Conservation (phyloP, 129 eudicot genomes). For the Smallanthus sonchifolius region DNA sequence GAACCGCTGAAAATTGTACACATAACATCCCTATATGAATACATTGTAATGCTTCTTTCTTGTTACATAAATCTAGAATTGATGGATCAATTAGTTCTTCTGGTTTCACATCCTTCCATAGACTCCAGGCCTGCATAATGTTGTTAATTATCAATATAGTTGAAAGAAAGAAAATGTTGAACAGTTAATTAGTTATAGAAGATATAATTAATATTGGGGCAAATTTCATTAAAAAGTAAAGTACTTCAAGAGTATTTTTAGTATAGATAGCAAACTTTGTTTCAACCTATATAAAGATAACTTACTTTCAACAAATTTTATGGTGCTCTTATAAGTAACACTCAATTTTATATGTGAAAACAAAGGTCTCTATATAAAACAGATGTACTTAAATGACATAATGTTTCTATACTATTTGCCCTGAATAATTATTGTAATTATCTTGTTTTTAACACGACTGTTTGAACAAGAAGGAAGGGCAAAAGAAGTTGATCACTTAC, state of each 20-base stretch:
- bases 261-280: not conserved
- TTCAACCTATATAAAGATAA: too few relatives aligned
- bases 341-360: too few relatives aligned
- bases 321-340: too few relatives aligned
- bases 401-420: too few relatives aligned
- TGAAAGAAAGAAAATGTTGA: not conserved
- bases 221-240: not conserved
- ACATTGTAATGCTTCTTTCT: conserved; percentile 46
- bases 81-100: conserved; percentile 50
- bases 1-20: conserved; percentile 47
- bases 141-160: not conserved
- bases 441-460: not conserved
- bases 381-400: too few relatives aligned
- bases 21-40: conserved; percentile 63
- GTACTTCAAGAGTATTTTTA: not conserved
- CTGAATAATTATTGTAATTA: not conserved
- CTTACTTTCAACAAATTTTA: too few relatives aligned
- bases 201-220: not conserved
- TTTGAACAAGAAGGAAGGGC: not conserved
- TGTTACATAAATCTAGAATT: conserved; percentile 22
- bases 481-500: conserved; percentile 26
- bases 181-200: not conserved
- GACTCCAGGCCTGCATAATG: conserved; percentile 60
- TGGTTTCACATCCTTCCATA: conserved; percentile 50
- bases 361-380: too few relatives aligned